These are phyloP conservation scores for Mycena vitilis DNA, from an alignment of 768 basidiomycete genomes.

Conservation along the genomic window DNA sequence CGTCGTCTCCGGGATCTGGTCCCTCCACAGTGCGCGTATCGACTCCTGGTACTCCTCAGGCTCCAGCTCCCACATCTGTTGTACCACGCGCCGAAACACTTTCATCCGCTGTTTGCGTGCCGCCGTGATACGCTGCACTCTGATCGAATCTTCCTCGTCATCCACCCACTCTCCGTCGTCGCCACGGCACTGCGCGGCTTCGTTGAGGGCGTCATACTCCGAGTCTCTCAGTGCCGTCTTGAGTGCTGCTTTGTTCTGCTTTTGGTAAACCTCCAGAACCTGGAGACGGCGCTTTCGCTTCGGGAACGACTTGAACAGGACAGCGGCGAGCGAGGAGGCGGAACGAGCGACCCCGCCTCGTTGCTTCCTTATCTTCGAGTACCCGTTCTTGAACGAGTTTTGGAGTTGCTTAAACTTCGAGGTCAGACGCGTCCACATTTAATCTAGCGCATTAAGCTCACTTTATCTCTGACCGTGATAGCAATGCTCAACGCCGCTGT, in stretches of 20 bases:
- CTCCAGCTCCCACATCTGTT: background rate
- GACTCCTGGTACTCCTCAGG: background rate
- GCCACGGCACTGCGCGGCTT: conserved; percentile 6
- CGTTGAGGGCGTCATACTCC: conserved; percentile 6
- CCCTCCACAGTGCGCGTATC: background rate
- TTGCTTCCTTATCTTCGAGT: background rate
- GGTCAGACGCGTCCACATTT: background rate
- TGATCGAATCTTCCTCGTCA: conserved; percentile 1
- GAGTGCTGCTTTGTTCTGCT: background rate
- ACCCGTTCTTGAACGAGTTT: conserved; percentile 2
- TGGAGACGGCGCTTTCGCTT: conserved; percentile 16
- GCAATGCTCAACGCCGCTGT: background rate
- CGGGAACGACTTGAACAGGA: conserved; percentile 7
- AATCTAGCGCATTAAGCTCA: background rate
- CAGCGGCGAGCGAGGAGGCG: background rate
- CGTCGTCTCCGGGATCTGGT: background rate
- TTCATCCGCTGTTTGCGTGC: background rate
- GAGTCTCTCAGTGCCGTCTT: background rate
- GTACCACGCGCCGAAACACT: background rate
- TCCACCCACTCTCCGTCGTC: conserved; percentile 22
- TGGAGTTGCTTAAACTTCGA: background rate
- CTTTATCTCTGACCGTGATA: background rate
- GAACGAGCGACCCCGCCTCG: too few species aligned
- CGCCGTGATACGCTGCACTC: background rate
- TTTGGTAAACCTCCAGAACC: conserved; percentile 17